Base-by-base conservation (phyloP, 2,329 filamentous ascomycete species). In the Sporothrix phasma region DNA sequence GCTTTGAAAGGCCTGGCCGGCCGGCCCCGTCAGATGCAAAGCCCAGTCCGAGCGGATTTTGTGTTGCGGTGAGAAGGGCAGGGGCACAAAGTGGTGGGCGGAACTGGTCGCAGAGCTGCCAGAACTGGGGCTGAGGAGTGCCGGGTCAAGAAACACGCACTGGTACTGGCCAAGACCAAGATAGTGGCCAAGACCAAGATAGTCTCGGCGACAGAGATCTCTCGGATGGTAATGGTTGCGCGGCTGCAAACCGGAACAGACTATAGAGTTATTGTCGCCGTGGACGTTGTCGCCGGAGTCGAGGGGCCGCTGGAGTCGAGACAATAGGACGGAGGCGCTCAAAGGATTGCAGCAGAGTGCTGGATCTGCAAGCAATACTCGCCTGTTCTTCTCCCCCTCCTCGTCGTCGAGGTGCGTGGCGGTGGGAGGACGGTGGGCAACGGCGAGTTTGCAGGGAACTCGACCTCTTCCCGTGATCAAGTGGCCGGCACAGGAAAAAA, bases 11-110 rank as follows among this genome's bases (percentile, higher is more conserved):
- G 24, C 24, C 24, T n/a, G 41, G 58, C 34, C 56, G 10, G 5
- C 31, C 31, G 41, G 53, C 31, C 54, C 17, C 22, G 51, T 31
- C 53, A 31, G 51, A 64, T 51, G 46, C 31, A 59, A 49, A 29
- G 51, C 45, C 45, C 22, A 59, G 17, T 41, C n/a, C 54, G 37
- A 54, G 56, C 47, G 54, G 37, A 11, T 45, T 61, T 45, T 41
- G 19, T 63, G 60, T 61, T 59, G 65, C 49, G 62, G 63, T 64
- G 63, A 64, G 58, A n/a, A 62, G 56, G 37, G 39, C 19, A 59
- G 53, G 53, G 31, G 39, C 10, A 26, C 24, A 24, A 24, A 61
- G 10, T 41, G 51, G 53, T 47, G 51, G 29, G 26, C 43, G 45
- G 29, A 49, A 31, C 49, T 58, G 22, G 61, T n/a, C n/a, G n/a